These are phyloP conservation scores for Aspergillus chevalieri DNA, from an alignment of 2,329 filamentous ascomycete species.

Conservation along the genomic window DNA sequence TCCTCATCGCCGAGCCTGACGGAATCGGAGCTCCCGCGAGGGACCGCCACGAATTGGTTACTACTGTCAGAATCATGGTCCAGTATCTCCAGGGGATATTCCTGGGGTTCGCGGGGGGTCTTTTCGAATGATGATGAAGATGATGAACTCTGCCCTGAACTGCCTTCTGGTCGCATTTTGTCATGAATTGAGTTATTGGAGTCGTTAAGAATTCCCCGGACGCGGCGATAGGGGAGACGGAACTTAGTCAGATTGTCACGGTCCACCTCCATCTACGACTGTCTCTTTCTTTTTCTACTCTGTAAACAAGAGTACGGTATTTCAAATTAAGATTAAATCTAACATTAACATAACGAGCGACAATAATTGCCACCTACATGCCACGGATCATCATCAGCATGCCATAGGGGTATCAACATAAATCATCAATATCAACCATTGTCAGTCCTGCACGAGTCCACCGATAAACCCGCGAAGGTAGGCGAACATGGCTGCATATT, in stretches of 20 bases:
- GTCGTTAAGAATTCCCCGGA: not conserved
- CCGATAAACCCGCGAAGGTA: no score
- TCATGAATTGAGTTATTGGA: not conserved
- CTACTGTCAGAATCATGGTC: constrained; percentile 2
- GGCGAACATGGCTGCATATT: no score
- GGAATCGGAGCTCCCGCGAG: constrained; percentile 15
- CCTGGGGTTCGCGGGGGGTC: constrained; percentile 1
- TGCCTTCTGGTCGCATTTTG: not conserved
- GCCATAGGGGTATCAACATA: constrained; percentile 1
- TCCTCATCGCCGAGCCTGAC: constrained; percentile 4
- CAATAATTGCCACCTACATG: not conserved
- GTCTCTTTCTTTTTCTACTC: not conserved
- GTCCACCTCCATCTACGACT: not conserved
- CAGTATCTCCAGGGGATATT: constrained; percentile 4
- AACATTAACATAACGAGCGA: constrained; percentile 1
- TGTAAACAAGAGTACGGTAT: not conserved
- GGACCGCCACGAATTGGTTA: constrained; percentile 8
- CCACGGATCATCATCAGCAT: constrained; percentile 1
- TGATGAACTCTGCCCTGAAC: not conserved
- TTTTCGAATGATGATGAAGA: constrained; percentile 2
- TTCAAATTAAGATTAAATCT: not conserved
- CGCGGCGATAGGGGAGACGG: not conserved
- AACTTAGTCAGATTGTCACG: constrained; percentile 1
- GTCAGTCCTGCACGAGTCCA: no score
- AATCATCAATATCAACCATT: not conserved